phyloP scores from a whole-genome alignment of 164 flowering plant genomes.

The Nymphaea colorata region DNA sequence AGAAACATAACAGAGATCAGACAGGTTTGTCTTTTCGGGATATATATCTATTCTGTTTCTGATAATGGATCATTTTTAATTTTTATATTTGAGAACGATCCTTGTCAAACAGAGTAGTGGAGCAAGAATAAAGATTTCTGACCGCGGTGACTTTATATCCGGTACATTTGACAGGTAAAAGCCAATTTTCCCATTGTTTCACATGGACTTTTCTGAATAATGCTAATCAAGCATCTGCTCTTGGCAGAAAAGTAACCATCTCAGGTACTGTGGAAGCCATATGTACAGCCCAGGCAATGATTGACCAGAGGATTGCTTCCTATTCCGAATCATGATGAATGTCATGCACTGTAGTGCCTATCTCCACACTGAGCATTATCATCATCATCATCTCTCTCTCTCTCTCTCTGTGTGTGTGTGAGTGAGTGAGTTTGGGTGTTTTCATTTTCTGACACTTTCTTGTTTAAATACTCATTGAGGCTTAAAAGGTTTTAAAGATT shows the following conservation, averaged over 20 bases:
- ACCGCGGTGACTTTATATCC: conserved; percentile 86
- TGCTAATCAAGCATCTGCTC: not conserved
- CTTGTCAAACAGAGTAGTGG: conserved; percentile 48
- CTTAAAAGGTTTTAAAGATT: too few relatives aligned
- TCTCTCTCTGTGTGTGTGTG: not conserved
- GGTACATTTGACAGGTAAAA: conserved; percentile 83
- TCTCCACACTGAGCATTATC: not conserved
- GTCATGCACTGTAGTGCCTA: not conserved
- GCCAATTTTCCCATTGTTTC: not conserved
- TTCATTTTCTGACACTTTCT: not conserved
- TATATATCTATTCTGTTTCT: too few relatives aligned
- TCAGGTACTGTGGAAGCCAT: conserved; percentile 89
- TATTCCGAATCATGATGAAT: conserved; percentile 45
- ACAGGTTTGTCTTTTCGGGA: conserved; percentile 39
- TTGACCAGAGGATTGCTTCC: conserved; percentile 63
- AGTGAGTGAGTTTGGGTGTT: not conserved
- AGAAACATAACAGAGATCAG: conserved; percentile 77
- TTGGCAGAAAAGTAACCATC: conserved; percentile 88
- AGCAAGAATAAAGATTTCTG: conserved; percentile 92
- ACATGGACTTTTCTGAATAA: not conserved
- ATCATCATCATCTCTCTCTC: not conserved
- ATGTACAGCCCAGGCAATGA: conserved; percentile 72
- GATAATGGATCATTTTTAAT: too few relatives aligned
- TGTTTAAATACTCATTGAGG: too few relatives aligned
- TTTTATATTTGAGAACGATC: not conserved